Evolutionary conservation across 2,329 filamentous ascomycete genomes (phyloP), one percentile per base, ranked within the genome.

Genomic region (Trichoderma gracile): DNA sequence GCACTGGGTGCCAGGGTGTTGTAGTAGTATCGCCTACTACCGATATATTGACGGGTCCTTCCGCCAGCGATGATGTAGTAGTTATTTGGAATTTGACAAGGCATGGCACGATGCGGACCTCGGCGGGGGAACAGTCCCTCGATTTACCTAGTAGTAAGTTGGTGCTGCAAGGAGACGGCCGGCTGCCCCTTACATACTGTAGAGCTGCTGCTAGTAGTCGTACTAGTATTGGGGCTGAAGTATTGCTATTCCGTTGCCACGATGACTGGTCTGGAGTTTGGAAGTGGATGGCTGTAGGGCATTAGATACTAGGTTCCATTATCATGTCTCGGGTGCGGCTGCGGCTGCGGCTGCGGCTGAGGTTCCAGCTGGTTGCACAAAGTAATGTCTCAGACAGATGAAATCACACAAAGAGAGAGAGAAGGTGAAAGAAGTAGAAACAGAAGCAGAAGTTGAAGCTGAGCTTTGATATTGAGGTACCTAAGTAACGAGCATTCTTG

Each of bases 81-180:
- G 27, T 14, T 58, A 58, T 60, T 60, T 38, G 57, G 57, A 60
- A 40, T 43, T 60, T 30, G 57, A 21, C 45, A 42, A 21, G 17
- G 45, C 57, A 60, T 60, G 46, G 57, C 57, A 46, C 57, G 46
- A 60, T 52, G 57, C 45, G 57, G 57, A 60, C 57, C 57, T 42
- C n/a, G 33, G 57, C 38, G 46, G 46, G 54, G 40, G 21, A 19
- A 23, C 21, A 40, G 8, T 17, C n/a, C 43, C 43, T 59, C 30
- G 56, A 40, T 59, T 23, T 27, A 27, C 25, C n/a, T n/a, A n/a
- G n/a, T 47, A 49, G 27, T 19, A 47, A 54, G 30, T 40, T 8
- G 30, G 30, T 33, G 19, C 25, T 19, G 27, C 42, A 21, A 23
- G 53, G 21, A 52, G 49, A 21, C 3, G 49, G 25, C 49, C 14